These are phyloP conservation scores for Melaleuca quinquenervia DNA, from an alignment of 345 rosid species.

Conservation along the genomic window DNA sequence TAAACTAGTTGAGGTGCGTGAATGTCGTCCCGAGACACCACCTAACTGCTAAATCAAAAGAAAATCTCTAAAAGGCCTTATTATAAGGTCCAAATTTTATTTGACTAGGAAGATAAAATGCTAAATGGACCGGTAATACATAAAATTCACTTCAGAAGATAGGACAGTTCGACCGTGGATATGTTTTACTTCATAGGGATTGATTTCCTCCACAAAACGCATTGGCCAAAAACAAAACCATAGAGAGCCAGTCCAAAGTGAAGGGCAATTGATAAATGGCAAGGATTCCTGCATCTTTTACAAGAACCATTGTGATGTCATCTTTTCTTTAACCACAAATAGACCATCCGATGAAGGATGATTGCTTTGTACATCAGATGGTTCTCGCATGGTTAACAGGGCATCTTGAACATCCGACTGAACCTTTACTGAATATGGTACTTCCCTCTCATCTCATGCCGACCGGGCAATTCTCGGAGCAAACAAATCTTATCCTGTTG, in stretches of 20 bases:
- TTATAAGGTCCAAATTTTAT: background rate
- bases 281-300: background rate
- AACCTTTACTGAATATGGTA: no score
- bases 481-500: no score
- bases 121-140: no score
- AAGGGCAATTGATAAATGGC: background rate
- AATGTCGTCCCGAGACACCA: background rate
- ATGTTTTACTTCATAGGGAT: background rate
- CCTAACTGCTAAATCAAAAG: background rate
- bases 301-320: background rate
- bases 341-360: background rate
- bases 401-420: no score
- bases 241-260: background rate
- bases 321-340: no score
- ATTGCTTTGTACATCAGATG: background rate
- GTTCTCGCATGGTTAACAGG: no score
- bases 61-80: background rate
- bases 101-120: background rate
- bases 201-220: background rate
- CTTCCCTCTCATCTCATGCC: no score
- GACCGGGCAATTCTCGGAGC: no score
- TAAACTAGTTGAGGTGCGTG: rapidly evolving
- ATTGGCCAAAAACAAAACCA: background rate
- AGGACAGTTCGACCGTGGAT: background rate
- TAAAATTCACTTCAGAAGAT: no score